A percentile compares a stretch with the other conserved stretches of the same genome.
phyloP scores from a whole-genome alignment of 768 basidiomycete genomes.

The Scleroderma citrinum region DNA sequence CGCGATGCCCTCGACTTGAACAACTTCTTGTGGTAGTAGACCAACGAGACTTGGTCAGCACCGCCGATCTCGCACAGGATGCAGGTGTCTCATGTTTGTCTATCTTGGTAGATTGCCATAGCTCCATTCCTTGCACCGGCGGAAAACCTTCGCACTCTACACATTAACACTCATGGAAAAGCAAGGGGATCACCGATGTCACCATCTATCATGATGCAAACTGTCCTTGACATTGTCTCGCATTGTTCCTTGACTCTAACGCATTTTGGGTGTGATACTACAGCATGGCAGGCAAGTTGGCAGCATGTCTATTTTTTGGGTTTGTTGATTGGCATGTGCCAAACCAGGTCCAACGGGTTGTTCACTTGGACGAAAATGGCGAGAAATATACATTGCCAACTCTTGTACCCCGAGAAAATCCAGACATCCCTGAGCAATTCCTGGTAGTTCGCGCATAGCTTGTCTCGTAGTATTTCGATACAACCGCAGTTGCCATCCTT shows the following conservation, averaged over 20 bases:
- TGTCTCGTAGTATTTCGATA: neutral
- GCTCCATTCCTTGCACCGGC: constrained; percentile 37
- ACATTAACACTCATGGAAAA: constrained; percentile 47
- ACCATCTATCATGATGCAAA: constrained; percentile 19
- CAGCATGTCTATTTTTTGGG: neutral
- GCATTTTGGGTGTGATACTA: constrained; percentile 63
- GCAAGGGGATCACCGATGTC: constrained; percentile 14
- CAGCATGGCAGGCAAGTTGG: constrained; percentile 58
- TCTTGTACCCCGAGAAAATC: constrained; percentile 52
- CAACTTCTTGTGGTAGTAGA: constrained; percentile 60
- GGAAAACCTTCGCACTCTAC: constrained; percentile 46
- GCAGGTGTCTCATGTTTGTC: neutral
- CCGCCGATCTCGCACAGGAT: neutral
- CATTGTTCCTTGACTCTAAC: constrained; percentile 46
- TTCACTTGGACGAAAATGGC: constrained; percentile 34
- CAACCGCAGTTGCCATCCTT: too few species aligned
- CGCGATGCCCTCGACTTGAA: constrained; percentile 45
- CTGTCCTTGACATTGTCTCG: constrained; percentile 41
- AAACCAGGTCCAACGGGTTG: constrained; percentile 41
- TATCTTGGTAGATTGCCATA: constrained; percentile 20
- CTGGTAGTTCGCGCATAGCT: constrained; percentile 47
- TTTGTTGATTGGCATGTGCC: neutral
- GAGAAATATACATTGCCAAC: constrained; percentile 30
- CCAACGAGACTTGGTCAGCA: constrained; percentile 38
- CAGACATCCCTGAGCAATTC: constrained; percentile 68